Conservation (phyloP, 2,329 filamentous ascomycete species). For the Laburnicola sp. region DNA sequence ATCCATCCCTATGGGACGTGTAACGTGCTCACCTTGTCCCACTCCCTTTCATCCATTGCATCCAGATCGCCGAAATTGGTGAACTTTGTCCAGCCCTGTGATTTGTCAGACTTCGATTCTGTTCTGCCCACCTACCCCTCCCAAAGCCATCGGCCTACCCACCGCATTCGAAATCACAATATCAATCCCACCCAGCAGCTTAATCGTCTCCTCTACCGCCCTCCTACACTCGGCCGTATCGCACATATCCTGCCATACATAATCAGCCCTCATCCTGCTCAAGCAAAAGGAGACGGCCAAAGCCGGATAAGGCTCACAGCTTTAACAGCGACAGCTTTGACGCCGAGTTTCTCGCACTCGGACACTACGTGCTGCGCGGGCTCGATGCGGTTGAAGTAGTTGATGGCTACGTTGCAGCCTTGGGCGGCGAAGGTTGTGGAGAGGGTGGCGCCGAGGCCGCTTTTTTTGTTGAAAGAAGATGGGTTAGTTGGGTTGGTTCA, state of each 20-base stretch:
- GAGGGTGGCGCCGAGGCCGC: constrained; percentile 72
- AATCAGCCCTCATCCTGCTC: not conserved
- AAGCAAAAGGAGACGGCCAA: not conserved
- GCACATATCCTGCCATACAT: constrained; percentile 59
- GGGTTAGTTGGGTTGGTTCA: not conserved
- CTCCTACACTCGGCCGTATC: constrained; percentile 60
- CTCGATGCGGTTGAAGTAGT: constrained; percentile 66
- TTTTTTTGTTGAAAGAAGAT: constrained; percentile 23
- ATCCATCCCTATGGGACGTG: too few species aligned
- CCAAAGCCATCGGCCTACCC: constrained; percentile 21
- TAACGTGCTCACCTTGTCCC: constrained; percentile 57
- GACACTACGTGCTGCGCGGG: constrained; percentile 62
- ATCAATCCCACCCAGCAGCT: constrained; percentile 70
- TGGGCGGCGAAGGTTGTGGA: constrained; percentile 68
- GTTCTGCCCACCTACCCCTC: too few species aligned
- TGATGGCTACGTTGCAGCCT: constrained; percentile 71
- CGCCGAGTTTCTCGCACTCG: constrained; percentile 57
- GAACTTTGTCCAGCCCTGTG: constrained; percentile 64
- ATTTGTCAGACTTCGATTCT: not conserved
- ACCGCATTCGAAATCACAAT: constrained; percentile 76
- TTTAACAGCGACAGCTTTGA: constrained; percentile 61
- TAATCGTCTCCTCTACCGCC: constrained; percentile 62
- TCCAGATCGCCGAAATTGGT: constrained; percentile 61
- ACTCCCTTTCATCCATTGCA: constrained; percentile 62
- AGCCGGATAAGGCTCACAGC: constrained; percentile 53